phyloP scores from a whole-genome alignment of 495 filamentous ascomycete genomes.

The Talaromyces wortmannii region DNA sequence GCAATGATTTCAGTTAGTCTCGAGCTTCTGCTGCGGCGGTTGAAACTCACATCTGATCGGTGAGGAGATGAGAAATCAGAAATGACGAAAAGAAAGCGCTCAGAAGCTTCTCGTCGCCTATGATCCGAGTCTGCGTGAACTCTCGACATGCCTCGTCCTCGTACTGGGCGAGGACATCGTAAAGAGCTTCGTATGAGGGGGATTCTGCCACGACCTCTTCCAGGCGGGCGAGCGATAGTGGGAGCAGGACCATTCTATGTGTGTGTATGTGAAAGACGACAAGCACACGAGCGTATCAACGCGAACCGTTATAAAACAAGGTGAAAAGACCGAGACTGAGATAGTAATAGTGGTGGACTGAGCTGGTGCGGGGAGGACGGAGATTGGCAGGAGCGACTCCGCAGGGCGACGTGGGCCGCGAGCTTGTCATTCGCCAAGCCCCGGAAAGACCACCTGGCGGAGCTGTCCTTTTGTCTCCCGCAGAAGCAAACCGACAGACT shows the following conservation, averaged over 20 bases:
- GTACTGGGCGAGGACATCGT: slow-evolving; percentile 35
- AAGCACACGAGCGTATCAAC: no score
- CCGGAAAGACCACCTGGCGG: slow-evolving; percentile 44
- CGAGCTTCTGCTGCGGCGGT: background rate
- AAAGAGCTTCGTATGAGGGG: slow-evolving; percentile 31
- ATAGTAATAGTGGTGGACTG: no score
- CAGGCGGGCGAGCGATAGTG: slow-evolving; percentile 30
- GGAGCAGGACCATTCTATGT: slow-evolving; percentile 3
- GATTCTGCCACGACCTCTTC: slow-evolving; percentile 25
- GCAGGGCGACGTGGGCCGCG: slow-evolving; percentile 1
- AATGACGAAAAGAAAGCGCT: slow-evolving; percentile 44
- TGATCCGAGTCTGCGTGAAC: slow-evolving; percentile 10
- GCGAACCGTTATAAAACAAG: no score
- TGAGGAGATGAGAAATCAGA: slow-evolving; percentile 45
- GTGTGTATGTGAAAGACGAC: no score
- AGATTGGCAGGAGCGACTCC: slow-evolving; percentile 5
- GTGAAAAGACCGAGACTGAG: no score
- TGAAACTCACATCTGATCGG: slow-evolving; percentile 38
- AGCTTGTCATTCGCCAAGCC: slow-evolving; percentile 18
- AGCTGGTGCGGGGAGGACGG: slow-evolving; percentile 2
- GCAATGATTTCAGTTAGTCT: background rate
- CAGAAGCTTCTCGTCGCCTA: slow-evolving; percentile 21
- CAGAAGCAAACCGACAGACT: background rate
- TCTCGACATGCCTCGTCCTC: slow-evolving; percentile 34
- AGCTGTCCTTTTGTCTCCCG: slow-evolving; percentile 26